Base-by-base conservation (phyloP, 495 filamentous ascomycete species). In the Annulohypoxylon stygium region DNA sequence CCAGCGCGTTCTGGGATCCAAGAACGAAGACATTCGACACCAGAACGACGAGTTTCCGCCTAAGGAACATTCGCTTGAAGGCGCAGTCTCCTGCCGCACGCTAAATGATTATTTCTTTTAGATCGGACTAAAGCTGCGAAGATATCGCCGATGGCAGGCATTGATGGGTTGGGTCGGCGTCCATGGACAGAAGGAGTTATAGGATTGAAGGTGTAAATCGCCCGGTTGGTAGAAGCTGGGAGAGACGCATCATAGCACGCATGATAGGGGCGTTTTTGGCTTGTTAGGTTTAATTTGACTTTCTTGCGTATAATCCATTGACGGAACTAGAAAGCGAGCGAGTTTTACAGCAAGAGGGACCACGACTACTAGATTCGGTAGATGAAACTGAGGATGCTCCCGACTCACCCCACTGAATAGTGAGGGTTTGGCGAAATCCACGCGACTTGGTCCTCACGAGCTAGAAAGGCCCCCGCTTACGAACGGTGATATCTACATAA, bases 1-100 rank as follows among this genome's bases (percentile, higher is more conserved):
- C 74, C 0, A 1, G 9, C 4, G 73, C 62, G 10, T 79, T 68
- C 60, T 79, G 77, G 77, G 71, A 79, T 58, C 75, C 77, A 2
- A 72, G 75, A 54, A 75, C 75, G 9, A 41, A 75, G 65, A 57
- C 53, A 3, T 79, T 73, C 12, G 75, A 78, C 37, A 14, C 41
- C 12, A 67, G 54, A 25, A 75, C 61, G 4, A 16, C 39, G 6
- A 12, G 0, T 25, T 55, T 73, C 2, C 47, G 45, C 33, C 39
- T 75, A 0, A 65, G 62, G 47, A 55, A 26, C 6, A 8, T 76
- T 11, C 65, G 66, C 14, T 16, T 54, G 33, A 72, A 23, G 58
- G 58, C 14, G 0, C 64, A 71, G 30, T 43, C 18, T 11, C 50
- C 69, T 16, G 5, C 16, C 9, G 54, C 36, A 33, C 12, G 14